Evolutionary conservation across 1,284 basidiomycete species (phyloP), one percentile per base, ranked within the genome.

Genomic region (Tylopilus orsonianus): DNA sequence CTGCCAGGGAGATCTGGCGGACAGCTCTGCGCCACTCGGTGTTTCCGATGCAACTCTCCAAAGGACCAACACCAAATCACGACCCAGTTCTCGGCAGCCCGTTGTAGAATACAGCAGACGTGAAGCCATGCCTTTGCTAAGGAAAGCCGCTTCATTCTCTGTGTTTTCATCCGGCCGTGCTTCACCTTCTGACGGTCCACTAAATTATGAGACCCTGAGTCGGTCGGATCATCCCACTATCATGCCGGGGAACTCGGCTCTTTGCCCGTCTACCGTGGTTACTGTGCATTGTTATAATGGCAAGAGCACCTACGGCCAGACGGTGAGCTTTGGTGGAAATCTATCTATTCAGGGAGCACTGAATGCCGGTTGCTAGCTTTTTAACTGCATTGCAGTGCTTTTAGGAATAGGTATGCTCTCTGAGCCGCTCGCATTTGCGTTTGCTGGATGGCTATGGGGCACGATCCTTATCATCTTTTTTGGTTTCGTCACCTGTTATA

Each of bases 381-480:
- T 95, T 73, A 96, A 96, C 61, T 85, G 88, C 8, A 88, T 87
- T 39, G 92, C 90, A 8, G 89, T 93, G 22, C 72, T 95, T 9
- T 75, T 94, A 8, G 93, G 93, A 5, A 89, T 96, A 54, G 93
- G 93, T 2, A 86, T 97, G 74, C 77, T 96, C 2, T 93, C 90
- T 2, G 87, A 94, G 65, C 91, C 93, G 0, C 75, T 94, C 16
- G 92, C 92, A 0, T 93, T 93, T 62, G 81, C 89, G 2, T 91
- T 89, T 58, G 84, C 91, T 1, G 93, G 93, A 6, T 95, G 93
- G 93, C 74, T 87, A 20, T 75, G 77, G 29, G 93, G 93, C 5
- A 85, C 85, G 0, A 16, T 79, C 27, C 74, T 96, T 33, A 83
- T 95, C 46, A 64, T 91, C 8, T 81, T 81, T 50, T 95, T 93